Base-by-base conservation (phyloP, 495 filamentous ascomycete genomes). In the Cryomyces antarcticus region DNA sequence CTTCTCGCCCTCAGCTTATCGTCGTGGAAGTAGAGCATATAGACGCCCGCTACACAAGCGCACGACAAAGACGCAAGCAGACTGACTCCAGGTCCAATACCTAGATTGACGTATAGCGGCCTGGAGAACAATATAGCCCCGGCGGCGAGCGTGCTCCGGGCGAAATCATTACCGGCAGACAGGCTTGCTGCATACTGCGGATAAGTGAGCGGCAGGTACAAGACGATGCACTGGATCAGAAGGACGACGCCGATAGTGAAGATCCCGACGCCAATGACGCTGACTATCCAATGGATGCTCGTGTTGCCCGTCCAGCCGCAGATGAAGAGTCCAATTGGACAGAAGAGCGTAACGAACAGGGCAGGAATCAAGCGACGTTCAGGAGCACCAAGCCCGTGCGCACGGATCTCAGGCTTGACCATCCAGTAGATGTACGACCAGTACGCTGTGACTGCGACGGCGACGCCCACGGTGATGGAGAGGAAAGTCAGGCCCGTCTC, bases 401-500 rank as follows among this genome's bases (percentile, higher is more conserved):
- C 49, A 7, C 46, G 48, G 54, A 72, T 68, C 30, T 62, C 59
- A 0, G 69, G 71, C 50, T 70, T 64, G 41, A 73, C 52, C 48
- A 65, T 62, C 52, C 52, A 67, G 58, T 62, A 60, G 11, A 72
- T 60, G 54, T 73, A 77, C 5, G 46, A 41, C 51, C 47, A 60
- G 59, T 78, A 80, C 30, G 64, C 43, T 9, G 55, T 51, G 24
- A 77, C 61, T 31, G 64, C 68, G 41, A 80, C 42, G 31, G 71
- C 40, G 50, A 68, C 72, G 11, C 67, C 63, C 33, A 80, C 66
- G 45, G 72, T 55, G 48, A 81, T 66, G 48, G 70, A 69, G 3
- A 74, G 58, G 67, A 83, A 83, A 30, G 74, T 68, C 5, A 82
- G 63, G 38, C 78, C 77, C 44, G 69, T 59, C 46, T 71, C 48